Percentiles rank a stretch among this genome's conserved stretches.
Conservation (phyloP, 202 grass and related monocot genomes). For the Bolboschoenoplectus hybrid region DNA sequence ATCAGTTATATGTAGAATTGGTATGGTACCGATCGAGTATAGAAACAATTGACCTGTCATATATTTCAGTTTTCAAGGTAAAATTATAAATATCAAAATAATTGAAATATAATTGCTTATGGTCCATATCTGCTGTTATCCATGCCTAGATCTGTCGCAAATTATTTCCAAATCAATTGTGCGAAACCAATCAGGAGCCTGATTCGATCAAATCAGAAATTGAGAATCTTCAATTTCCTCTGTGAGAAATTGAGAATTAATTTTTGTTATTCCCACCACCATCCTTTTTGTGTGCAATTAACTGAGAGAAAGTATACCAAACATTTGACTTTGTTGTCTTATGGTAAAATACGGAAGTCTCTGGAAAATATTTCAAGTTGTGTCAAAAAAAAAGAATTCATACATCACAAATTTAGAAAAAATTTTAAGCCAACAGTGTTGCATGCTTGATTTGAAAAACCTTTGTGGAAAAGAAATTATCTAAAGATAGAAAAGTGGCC, state of each 20-base stretch:
- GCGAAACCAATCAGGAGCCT: background rate
- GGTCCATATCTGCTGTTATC: background rate
- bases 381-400: background rate
- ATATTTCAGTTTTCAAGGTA: conserved; percentile 1
- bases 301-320: background rate
- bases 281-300: background rate
- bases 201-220: background rate
- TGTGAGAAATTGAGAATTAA: background rate
- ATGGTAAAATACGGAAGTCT: background rate
- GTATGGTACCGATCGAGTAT: conserved; percentile 49
- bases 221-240: background rate
- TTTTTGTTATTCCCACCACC: background rate
- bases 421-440: background rate
- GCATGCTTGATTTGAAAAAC: background rate
- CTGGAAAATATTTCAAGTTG: background rate
- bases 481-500: background rate
- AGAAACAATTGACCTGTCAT: conserved; percentile 52
- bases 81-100: conserved; percentile 20
- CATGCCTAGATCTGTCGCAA: background rate
- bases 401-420: background rate
- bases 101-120: background rate
- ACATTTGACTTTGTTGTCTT: background rate
- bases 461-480: background rate
- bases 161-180: background rate
- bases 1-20: conserved; percentile 55